These are phyloP conservation scores for Pythium dissimile DNA, from an alignment of 352 stramenopile genomes.

Conservation along the genomic window DNA sequence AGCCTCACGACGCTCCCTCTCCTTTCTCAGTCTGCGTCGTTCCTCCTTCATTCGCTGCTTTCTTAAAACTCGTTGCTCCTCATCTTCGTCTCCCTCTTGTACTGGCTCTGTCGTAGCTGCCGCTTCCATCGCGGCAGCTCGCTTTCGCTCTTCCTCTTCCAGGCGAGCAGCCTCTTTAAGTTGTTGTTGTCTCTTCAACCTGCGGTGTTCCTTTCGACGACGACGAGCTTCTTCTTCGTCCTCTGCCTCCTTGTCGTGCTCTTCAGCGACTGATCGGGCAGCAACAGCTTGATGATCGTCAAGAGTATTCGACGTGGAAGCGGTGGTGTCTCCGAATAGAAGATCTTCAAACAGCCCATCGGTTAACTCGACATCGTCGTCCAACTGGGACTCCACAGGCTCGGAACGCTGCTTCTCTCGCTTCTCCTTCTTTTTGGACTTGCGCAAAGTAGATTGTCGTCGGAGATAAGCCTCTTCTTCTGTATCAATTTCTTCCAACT, in stretches of 20 bases:
- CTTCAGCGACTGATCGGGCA: no score
- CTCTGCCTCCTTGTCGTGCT: conserved; percentile 28
- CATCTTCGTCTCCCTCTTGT: conserved; percentile 6
- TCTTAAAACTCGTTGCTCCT: conserved; percentile 7
- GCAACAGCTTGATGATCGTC: no score
- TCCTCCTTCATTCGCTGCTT: conserved; percentile 19
- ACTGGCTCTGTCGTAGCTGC: neutral
- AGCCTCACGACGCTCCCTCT: conserved; percentile 7
- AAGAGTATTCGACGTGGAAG: neutral
- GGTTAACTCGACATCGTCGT: conserved; percentile 16
- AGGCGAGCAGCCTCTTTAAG: conserved; percentile 8
- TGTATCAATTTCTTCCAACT: conserved; percentile 22
- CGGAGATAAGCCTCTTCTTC: conserved; percentile 12
- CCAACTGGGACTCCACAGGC: conserved; percentile 20
- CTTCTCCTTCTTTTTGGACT: conserved; percentile 6
- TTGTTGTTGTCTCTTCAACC: conserved; percentile 27
- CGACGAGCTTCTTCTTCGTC: conserved; percentile 23
- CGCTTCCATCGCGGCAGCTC: conserved; percentile 1
- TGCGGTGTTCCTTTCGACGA: conserved; percentile 32
- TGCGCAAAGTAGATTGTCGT: neutral
- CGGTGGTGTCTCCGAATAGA: conserved; percentile 14
- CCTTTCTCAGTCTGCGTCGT: conserved; percentile 7
- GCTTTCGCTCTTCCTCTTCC: conserved; percentile 1
- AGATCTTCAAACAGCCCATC: conserved; percentile 12
- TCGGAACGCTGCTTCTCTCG: conserved; percentile 22